Evolutionary conservation across 179 eudicot species (phyloP), one percentile per base, ranked within the genome.

Genomic region (Heliamphora pulchella): DNA sequence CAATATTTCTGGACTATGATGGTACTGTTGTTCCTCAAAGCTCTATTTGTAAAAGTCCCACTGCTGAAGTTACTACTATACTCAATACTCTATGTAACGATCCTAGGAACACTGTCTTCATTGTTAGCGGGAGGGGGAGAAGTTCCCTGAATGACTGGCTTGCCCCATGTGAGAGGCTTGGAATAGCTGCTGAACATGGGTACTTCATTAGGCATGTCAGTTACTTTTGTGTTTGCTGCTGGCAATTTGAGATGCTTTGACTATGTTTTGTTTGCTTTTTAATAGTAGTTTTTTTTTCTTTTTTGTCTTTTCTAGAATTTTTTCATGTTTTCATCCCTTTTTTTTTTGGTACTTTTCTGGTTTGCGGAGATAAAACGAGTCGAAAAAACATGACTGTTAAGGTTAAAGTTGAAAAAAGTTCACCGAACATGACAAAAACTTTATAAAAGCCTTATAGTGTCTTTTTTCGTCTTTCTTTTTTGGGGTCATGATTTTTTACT

Each of bases 1-100:
- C 88, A 4, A 90, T 94, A 78, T 90, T 94, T 82, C 78, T 94
- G 74, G 98, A 94, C 83, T 94, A 91, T 75, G 98, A 94, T 87
- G 97, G 97, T 71, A 94, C 97, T 48, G 78, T 92, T 54, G 88
- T 92, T 46, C 86, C 97, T n/a, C 91, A 90, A 18, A 77, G 84
- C 54, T 85, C 91, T 50, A 90, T 90, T 62, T 83, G 82, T 73
- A 94, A 85, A 80, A 81, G 85, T 55, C 98, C 91, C 6, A 90
- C 88, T 82, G 67, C 86, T 10, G 92, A 94, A 83, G 89, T 92
- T 73, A 82, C 89, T 53, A 79, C 85, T 57, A 82, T 82, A 78
- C 83, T 94, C 57, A 90, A 89, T 31, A 84, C 87, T 43, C 85
- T 90, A 22, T 89, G 88, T 79, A 84, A 74, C 74, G 93, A 90